These are phyloP conservation scores for Xylaria palmicola DNA, from an alignment of 495 filamentous ascomycete species.

Conservation along the genomic window DNA sequence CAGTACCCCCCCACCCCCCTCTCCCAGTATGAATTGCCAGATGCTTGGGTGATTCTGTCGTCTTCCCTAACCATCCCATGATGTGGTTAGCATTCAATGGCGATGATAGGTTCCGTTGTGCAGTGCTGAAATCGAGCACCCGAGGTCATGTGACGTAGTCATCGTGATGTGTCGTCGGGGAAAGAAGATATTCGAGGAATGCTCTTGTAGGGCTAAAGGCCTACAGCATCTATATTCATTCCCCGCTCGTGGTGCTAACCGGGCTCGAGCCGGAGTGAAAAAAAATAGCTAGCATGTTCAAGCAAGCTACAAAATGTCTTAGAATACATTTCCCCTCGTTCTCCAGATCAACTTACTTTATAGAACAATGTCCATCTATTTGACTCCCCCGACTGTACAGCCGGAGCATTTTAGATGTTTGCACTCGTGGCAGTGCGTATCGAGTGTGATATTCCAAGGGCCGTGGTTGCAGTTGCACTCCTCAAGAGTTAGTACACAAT, in stretches of 20 bases:
- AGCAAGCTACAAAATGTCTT: not conserved
- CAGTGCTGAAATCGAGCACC: too few species aligned
- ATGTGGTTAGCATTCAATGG: too few species aligned
- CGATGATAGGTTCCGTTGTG: too few species aligned
- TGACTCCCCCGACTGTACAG: not conserved
- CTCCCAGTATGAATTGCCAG: too few species aligned
- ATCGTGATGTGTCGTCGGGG: too few species aligned
- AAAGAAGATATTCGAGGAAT: too few species aligned
- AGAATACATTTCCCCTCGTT: not conserved
- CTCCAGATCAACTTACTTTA: not conserved
- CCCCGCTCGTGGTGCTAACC: too few species aligned
- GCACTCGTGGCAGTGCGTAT: not conserved
- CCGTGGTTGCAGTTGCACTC: not conserved
- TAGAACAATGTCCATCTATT: not conserved
- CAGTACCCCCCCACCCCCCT: too few species aligned
- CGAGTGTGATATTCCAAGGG: not conserved
- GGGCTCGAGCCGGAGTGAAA: not conserved
- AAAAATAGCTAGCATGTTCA: not conserved
- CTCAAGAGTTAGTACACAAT: not conserved
- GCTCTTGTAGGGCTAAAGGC: too few species aligned
- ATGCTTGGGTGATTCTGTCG: too few species aligned
- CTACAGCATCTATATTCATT: not conserved
- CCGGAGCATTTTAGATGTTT: not conserved
- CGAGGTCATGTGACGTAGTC: too few species aligned
- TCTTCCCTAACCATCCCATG: too few species aligned